phyloP scores from a whole-genome alignment of 495 filamentous ascomycete genomes.

The Penicillium daleae region DNA sequence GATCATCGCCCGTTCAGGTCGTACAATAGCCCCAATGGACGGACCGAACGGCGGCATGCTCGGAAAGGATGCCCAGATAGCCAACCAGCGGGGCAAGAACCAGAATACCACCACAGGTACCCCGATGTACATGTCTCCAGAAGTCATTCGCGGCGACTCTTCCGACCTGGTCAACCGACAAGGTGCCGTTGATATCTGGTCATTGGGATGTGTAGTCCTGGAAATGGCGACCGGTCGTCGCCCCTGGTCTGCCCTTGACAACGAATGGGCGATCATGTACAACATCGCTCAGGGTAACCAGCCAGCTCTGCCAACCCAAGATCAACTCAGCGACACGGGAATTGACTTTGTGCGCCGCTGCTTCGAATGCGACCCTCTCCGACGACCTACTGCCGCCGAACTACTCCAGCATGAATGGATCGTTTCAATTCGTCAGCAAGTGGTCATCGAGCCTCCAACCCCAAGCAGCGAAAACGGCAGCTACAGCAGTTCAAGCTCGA shows the following conservation, averaged over 20 bases:
- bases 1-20: constrained; percentile 92
- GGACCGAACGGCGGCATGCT: constrained; percentile 47
- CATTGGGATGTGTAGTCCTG: constrained; percentile 91
- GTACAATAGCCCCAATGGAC: constrained; percentile 71
- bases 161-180: constrained; percentile 58
- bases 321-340: constrained; percentile 82
- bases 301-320: constrained; percentile 76
- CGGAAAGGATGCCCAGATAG: constrained; percentile 37
- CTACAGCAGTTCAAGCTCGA: constrained; percentile 34
- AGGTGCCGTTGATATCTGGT: constrained; percentile 97
- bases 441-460: constrained; percentile 58
- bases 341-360: constrained; percentile 88
- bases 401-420: constrained; percentile 98
- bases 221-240: constrained; percentile 97
- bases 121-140: constrained; percentile 99
- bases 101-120: constrained; percentile 96
- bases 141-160: constrained; percentile 89
- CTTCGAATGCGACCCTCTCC: constrained; percentile 83
- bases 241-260: constrained; percentile 96
- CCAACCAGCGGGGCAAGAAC: constrained; percentile 54
- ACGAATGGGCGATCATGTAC: constrained; percentile 99
- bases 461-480: constrained; percentile 47
- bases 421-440: constrained; percentile 63
- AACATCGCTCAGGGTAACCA: constrained; percentile 97
- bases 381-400: constrained; percentile 81